Evolutionary conservation across 345 rosid species (phyloP), one percentile per base, ranked within the genome.

Genomic region (Ricinus communis): DNA sequence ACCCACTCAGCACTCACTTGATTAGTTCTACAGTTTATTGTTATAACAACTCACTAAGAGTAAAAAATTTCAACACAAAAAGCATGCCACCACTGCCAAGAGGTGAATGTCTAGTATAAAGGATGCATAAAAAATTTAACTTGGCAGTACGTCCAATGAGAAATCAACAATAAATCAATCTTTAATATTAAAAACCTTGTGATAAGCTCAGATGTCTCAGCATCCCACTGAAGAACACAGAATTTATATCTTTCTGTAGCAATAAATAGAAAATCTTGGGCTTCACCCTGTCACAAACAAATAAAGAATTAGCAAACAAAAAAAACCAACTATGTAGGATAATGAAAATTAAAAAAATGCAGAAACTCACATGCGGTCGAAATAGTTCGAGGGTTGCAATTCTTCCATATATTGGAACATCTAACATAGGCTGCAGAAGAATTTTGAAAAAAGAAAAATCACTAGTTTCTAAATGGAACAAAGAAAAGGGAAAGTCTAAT

Each of bases 171-270:
- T 15, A 58, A 16, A 8, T 53, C 36, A 28, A 57, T 38, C 2
- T 63, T 70, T 63, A 41, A 16, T 0, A 8, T 13, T 63, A 53
- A 56, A 43, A 61, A 92, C 98, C 96, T 90, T 56, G 97, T 91
- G 70, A 95, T 78, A 70, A 95, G 97, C 80, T 92, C 96, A 36
- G 97, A 89, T 13, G 87, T 64, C 65, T 90, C 89, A 4, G 89
- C 72, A 80, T 92, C 93, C 97, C 97, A 95, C 70, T 95, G 97
- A 71, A 95, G 93, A 62, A 95, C 96, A 72, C 97, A 92, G 43
- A 92, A 89, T 63, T 89, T 92, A 73, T 90, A 92, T 85, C 92
- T 85, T 74, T 95, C 99, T 0, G 92, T 92, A 7, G 96, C 92
- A 81, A 95, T 85, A 66, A 92, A 90, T n/a, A 95, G 81, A 81